Conservation (phyloP, 208 protist genomes). For the Trypanosoma grayi region DNA sequence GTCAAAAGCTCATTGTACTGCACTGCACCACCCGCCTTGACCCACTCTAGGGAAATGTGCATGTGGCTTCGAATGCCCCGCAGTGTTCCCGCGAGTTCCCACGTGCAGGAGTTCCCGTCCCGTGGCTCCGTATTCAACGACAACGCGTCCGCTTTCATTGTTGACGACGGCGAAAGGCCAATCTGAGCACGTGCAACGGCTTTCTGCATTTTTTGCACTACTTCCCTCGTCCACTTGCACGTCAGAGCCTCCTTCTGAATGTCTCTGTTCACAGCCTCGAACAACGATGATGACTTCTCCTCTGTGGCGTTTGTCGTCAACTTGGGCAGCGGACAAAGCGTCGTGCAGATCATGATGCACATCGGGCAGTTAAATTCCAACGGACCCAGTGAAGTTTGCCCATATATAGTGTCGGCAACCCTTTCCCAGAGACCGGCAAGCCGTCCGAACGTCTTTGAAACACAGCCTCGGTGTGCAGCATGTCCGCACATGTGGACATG, state of each 20-base stretch:
- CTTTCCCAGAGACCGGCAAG: conserved; percentile 37
- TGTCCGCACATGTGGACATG: conserved; percentile 68
- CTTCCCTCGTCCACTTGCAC: not conserved
- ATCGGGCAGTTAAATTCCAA: conserved; percentile 68
- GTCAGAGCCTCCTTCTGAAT: not conserved
- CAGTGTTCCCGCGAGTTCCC: conserved; percentile 54
- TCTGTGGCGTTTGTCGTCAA: conserved; percentile 9
- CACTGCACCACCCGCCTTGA: conserved; percentile 48
- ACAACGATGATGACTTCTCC: conserved; percentile 8
- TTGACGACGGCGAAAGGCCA: too few species aligned
- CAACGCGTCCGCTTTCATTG: too few species aligned
- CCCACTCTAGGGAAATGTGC: conserved; percentile 47
- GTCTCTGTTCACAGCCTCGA: conserved; percentile 15
- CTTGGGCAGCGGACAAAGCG: conserved; percentile 51
- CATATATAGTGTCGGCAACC: not conserved
- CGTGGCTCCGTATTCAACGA: conserved; percentile 27
- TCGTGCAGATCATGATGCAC: conserved; percentile 62
- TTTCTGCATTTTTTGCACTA: conserved; percentile 29
- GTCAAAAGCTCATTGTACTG: conserved; percentile 49
- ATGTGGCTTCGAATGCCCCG: conserved; percentile 44
- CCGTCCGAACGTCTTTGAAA: conserved; percentile 45
- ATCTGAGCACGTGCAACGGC: conserved; percentile 42
- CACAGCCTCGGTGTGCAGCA: conserved; percentile 60
- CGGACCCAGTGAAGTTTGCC: conserved; percentile 21
- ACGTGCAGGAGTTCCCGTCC: conserved; percentile 29